A percentile compares a stretch with the other conserved stretches of the same genome.
Evolutionary conservation across 495 filamentous ascomycete genomes (phyloP).

Genomic region (Penicillium bovifimosum): DNA sequence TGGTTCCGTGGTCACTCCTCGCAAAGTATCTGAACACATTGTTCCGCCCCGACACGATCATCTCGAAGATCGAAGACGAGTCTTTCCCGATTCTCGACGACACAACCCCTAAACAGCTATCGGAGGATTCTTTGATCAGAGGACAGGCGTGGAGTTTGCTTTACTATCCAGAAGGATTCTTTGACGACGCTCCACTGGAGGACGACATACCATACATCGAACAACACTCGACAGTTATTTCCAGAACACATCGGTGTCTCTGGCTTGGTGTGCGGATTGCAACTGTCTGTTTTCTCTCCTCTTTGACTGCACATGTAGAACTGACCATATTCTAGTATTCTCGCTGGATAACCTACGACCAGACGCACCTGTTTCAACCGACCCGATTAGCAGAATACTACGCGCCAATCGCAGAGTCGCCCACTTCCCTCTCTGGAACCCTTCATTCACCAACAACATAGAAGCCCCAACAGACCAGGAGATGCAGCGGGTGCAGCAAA

Average conservation of each 20-base stretch:
- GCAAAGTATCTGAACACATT: conserved; percentile 64
- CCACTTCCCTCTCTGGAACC: conserved; percentile 13
- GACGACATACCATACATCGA: conserved; percentile 60
- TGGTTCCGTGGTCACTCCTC: conserved; percentile 64
- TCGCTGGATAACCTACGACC: conserved; percentile 39
- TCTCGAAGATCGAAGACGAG: conserved; percentile 43
- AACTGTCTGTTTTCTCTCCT: conserved; percentile 29
- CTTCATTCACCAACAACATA: not conserved
- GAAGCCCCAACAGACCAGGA: not conserved
- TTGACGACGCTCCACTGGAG: conserved; percentile 60
- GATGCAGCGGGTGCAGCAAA: conserved; percentile 10
- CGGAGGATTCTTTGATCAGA: conserved; percentile 78
- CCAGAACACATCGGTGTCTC: not conserved
- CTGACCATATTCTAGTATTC: conserved; percentile 24
- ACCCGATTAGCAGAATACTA: conserved; percentile 28
- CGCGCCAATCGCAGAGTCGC: conserved; percentile 18
- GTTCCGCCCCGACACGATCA: conserved; percentile 33
- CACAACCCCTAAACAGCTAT: conserved; percentile 54
- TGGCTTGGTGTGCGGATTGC: conserved; percentile 27
- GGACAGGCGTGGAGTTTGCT: conserved; percentile 66
- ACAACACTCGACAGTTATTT: not conserved
- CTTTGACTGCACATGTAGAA: not conserved
- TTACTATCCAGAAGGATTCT: conserved; percentile 68
- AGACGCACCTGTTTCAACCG: conserved; percentile 21
- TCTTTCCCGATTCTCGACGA: conserved; percentile 51